Conservation (phyloP, 192 early-diverging fungal species). For the Coemansia umbellata region DNA sequence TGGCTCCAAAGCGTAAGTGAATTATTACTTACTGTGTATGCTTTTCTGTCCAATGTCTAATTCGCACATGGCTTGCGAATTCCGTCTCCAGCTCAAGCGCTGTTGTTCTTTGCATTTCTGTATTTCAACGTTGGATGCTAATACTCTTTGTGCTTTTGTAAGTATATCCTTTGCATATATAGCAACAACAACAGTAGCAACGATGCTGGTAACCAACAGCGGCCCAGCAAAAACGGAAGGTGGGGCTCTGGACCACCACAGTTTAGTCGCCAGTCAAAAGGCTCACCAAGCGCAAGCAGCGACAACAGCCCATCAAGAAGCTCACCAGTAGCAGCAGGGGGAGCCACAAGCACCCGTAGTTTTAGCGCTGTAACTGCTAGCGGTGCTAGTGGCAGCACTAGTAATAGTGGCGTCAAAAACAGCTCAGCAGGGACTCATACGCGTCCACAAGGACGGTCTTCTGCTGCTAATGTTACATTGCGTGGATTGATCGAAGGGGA, state of each 20-base stretch:
- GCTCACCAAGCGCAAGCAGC: constrained; percentile 10
- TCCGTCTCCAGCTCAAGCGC: too few relatives aligned
- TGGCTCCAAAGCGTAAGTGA: constrained; percentile 27
- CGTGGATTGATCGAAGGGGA: constrained; percentile 42
- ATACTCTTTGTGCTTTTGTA: background rate
- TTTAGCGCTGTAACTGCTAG: constrained; percentile 5
- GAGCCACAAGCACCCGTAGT: constrained; percentile 7
- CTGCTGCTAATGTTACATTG: background rate
- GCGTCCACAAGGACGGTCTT: constrained; percentile 1
- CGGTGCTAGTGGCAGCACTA: background rate
- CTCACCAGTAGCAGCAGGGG: background rate
- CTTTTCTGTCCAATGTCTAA: too few relatives aligned
- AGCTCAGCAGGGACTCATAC: background rate
- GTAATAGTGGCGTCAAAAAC: background rate
- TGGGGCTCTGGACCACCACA: constrained; percentile 45
- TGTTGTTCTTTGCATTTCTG: background rate
- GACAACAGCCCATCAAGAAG: constrained; percentile 4
- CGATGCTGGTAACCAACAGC: constrained; percentile 1
- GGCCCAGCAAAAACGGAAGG: constrained; percentile 10
- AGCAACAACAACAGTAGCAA: background rate
- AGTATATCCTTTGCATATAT: background rate
- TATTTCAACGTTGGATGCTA: background rate
- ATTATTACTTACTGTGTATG: background rate
- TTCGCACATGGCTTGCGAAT: background rate
- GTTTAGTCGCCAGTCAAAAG: constrained; percentile 18